Evolutionary conservation across 306 rosid genomes (phyloP).

Genomic region (Pachyrhizus erosus): DNA sequence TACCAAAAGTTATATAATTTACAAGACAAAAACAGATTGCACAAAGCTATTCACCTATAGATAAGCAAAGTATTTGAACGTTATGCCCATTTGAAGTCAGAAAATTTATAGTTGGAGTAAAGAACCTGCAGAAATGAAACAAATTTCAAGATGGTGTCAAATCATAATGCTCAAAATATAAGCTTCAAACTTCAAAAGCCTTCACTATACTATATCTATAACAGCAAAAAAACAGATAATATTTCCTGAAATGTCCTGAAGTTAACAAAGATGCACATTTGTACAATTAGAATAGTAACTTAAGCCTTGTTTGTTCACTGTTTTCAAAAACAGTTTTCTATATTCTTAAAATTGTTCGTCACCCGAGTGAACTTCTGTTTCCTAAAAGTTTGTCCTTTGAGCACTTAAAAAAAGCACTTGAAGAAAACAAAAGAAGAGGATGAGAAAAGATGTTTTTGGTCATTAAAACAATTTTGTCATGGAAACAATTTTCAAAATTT

Average conservation of each 20-base stretch:
- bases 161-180: conserved; percentile 28
- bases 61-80: conserved; percentile 80
- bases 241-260: neutral
- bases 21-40: conserved; percentile 20
- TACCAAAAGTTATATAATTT: conserved; percentile 1
- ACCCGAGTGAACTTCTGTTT: no score
- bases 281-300: neutral
- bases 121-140: conserved; percentile 74
- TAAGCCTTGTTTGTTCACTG: neutral
- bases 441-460: no score
- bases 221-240: neutral
- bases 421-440: no score
- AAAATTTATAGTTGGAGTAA: conserved; percentile 82
- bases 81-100: conserved; percentile 75
- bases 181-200: conserved; percentile 4
- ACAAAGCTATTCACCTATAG: conserved; percentile 67
- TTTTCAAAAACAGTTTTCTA: no score
- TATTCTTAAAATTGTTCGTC: no score
- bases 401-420: no score
- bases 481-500: no score
- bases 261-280: neutral
- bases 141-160: conserved; percentile 35
- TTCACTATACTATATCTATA: neutral
- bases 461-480: no score
- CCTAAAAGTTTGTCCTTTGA: no score